Evolutionary conservation across 805 yeast species (phyloP), one percentile per base, ranked within the genome.

Genomic region (Candida tammaniensis): DNA sequence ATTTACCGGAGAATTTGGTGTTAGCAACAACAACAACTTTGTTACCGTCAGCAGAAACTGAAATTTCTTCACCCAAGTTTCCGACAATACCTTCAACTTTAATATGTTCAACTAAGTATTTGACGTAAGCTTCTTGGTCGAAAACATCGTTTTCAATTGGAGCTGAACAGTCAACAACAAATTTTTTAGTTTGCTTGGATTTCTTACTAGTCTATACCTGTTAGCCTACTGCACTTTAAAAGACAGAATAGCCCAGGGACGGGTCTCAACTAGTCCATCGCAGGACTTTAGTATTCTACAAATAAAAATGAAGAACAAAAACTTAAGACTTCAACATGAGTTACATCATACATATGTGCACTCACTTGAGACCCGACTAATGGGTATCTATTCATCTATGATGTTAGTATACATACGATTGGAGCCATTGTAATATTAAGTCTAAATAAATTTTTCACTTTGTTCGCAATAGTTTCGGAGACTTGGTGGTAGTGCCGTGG

Each of bases 1-100:
- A 93, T 79, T 94, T 91, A 77, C 98, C 99, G 56, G 97, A 89
- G 93, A 93, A 91, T 77, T 87, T 83, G 73, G 95, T 73, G 73
- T 83, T 80, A 54, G 97, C 76, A 53, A 88, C 86, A 64, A 93
- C 87, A 66, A 86, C 82, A 67, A 86, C 80, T 76, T 83, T 82
- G 78, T 80, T 74, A 65, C 89, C 94, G 65, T 87, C 93, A 61
- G 77, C 73, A 17, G 87, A 73, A 53, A 91, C 87, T 49, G 89
- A 76, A 78, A 93, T 80, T 66, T 82, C 85, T 68, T 86, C 89
- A 76, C 96, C 96, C 66, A 93, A 83, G 91, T 88, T 86, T 73
- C 98, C 96, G 61, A 86, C 77, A 64, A 83, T 80, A 72, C 91
- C 89, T 52, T 93, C 99, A 64, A 93, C 91, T 83, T 93, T 93